Evolutionary conservation across 2,329 filamentous ascomycete genomes (phyloP), one percentile per base, ranked within the genome.

Genomic region (Pyricularia grisea): DNA sequence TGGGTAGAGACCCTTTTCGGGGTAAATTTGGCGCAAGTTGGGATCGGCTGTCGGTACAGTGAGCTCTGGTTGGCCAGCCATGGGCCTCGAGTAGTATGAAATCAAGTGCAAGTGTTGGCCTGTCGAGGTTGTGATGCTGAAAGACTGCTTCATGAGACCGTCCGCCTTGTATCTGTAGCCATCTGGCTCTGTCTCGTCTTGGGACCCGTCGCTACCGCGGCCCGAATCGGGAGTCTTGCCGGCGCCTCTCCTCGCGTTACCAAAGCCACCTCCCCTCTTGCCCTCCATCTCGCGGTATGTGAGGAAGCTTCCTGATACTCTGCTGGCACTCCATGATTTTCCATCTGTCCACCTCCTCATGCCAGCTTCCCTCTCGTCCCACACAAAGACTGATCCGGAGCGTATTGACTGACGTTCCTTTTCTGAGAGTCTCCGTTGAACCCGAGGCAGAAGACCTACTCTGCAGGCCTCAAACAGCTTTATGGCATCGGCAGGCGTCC

Each of bases 231-330:
- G 92, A 10, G 92, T 94, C 81, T 93, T 94, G 71, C 89, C 90
- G 27, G 83, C 84, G 71, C 85, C 82, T 60, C 85, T 80, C 82
- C 83, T 80, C 76, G 82, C 76, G 79, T 78, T 84, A 42, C 87
- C 84, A 76, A 93, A 94, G 72, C 85, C 87, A 70, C 92, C 92
- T 68, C 94, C 94, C 71, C 95, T 87, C 84, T 98, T 98, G 79
- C 95, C 95, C 80, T 99, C 95, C 95, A 99, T 99, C 78, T 99
- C 95, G 58, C 95, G 87, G 77, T 99, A 99, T 9, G 95, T 98
- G 70, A 99, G 81, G 78, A 99, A 99, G 81, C 95, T 98, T 67
- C 95, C 95, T 0, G 94, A 98, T 0, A 99, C 95, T 71, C 95
- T 88, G 81, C 94, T 98, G 42, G 95, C 95, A 76, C 94, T 98